phyloP scores from a whole-genome alignment of 805 yeast species.

The Zygoascus tannicola region DNA sequence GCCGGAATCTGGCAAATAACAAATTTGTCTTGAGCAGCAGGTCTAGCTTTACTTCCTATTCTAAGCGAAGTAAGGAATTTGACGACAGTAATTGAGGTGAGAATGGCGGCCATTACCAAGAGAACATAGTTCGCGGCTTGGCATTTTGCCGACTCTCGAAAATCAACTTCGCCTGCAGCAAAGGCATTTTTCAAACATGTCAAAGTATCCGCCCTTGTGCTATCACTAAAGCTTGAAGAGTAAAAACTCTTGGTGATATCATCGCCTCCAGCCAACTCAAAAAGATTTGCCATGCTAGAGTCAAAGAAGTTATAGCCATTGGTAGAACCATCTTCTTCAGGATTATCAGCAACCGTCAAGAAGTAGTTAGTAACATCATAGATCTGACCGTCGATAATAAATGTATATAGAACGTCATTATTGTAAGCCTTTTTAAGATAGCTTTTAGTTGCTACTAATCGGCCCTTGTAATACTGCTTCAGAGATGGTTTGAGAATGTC shows the following conservation, averaged over 20 bases:
- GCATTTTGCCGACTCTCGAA: slow-evolving; percentile 32
- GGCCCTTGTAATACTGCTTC: slow-evolving; percentile 30
- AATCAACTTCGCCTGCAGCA: slow-evolving; percentile 29
- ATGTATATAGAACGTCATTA: slow-evolving; percentile 23
- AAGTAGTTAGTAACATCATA: slow-evolving; percentile 33
- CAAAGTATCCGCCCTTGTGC: slow-evolving; percentile 20
- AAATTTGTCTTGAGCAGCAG: slow-evolving; percentile 32
- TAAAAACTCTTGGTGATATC: slow-evolving; percentile 29
- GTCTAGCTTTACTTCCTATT: slow-evolving; percentile 30
- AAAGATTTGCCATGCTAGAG: slow-evolving; percentile 23
- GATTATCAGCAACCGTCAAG: slow-evolving; percentile 23
- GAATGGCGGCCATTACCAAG: slow-evolving; percentile 30
- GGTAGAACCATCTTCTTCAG: slow-evolving; percentile 14
- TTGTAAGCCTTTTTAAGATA: slow-evolving; percentile 19
- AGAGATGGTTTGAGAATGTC: slow-evolving; percentile 29
- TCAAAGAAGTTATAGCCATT: slow-evolving; percentile 30
- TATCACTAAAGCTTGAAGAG: slow-evolving; percentile 18
- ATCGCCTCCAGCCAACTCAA: slow-evolving; percentile 27
- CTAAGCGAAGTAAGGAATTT: slow-evolving; percentile 33
- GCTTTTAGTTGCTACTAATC: slow-evolving; percentile 26
- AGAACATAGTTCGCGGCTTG: slow-evolving; percentile 33
- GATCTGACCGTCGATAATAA: slow-evolving; percentile 27
- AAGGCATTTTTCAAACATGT: slow-evolving; percentile 31
- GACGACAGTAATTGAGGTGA: slow-evolving; percentile 31
- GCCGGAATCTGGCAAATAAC: slow-evolving; percentile 37